Evolutionary conservation across 257 asterid genomes (phyloP), one percentile per base, ranked within the genome.

Genomic region (Haberlea rhodopensis): DNA sequence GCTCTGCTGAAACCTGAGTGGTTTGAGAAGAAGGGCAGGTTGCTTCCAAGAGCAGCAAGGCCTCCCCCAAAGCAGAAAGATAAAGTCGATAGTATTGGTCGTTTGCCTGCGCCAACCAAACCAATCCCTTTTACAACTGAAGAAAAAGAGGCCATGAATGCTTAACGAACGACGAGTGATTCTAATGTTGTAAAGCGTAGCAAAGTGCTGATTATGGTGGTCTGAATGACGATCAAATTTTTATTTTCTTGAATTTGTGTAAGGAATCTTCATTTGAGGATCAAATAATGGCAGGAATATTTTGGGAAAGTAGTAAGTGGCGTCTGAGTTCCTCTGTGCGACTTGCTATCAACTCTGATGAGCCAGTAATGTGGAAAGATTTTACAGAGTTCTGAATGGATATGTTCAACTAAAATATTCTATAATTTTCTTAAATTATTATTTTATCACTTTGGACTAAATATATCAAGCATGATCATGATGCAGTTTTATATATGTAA

Each of bases 21-120:
- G 97, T 89, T 92, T 16, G 96, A 81, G 67, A 92, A 89, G 84
- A 92, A 89, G 81, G 97, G 99, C 31, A 84, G 97, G 67, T 75
- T 92, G 59, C 90, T 92, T 53, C 99, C 99, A 0, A 87, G 58
- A 71, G 74, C 99, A 40, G 97, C 99, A 45, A 81, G 95, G 72
- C 97, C 99, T 67, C 96, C 99, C 6, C 97, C 99, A 0, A 92
- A 89, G 68, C 87, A 76, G 75, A 76, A 53, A 34, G 96, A 89
- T 57, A 89, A 85, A 73, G 99, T 89, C 3, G 96, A 92, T 75
- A 85, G 97, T 57, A 80, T 87, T 1, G 99, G 99, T 32, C 91
- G 97, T 37, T 73, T 92, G 34, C 97, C 97, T 52, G 97, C 96
- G 59, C 97, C 97, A 13, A 85, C 86, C 25, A 92, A 92, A 79